Base-by-base conservation (phyloP, 768 basidiomycete genomes). In the Collybiopsis luxurians region DNA sequence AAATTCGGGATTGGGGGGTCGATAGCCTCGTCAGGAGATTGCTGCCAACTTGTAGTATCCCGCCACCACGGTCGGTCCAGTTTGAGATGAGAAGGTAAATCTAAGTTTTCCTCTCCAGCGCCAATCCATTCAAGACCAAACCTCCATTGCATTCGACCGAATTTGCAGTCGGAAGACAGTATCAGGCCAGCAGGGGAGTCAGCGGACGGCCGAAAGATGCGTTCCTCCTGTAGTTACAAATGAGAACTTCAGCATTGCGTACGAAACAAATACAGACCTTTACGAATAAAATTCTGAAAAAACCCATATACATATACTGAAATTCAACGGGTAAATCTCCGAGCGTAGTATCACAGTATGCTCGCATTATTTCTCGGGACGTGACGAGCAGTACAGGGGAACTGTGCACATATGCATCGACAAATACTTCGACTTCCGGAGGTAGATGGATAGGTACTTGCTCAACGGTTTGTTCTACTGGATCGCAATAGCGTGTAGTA, bases 111-210 rank as follows among this genome's bases (percentile, higher is more conserved):
- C 64, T 84, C 81, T 2, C 81, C 82, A 23, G 81, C 82, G 4
- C 75, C 67, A 11, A 71, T 71, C 83, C 83, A 84, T 48, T 71
- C 63, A 26, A 81, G 70, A n/a, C 66, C 69, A 40, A 83, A 69
- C 42, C 60, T 62, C 82, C 82, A 84, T 46, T 73, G 58, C 4
- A 81, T 73, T 23, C 57, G 65, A 6, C 78, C 78, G 43, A 63
- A 42, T 1, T 63, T 27, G 31, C 57, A 47, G 19, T 51, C 50
- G 21, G 50, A 21, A 51, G 50, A 51, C 21, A 51, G 23, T 24
- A 51, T 9, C 13, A 51, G 9, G 34, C 53, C 50, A 44, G 44
- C 59, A 34, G 23, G 24, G 39, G 55, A 40, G 2, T 42, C 26
- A 30, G 40, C 34, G 24, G 19, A 38, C 28, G 28, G 38, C 27